Percentiles rank a stretch among this genome's conserved stretches.
Evolutionary conservation across 345 rosid species (phyloP).

Genomic region (Brassica carinata): DNA sequence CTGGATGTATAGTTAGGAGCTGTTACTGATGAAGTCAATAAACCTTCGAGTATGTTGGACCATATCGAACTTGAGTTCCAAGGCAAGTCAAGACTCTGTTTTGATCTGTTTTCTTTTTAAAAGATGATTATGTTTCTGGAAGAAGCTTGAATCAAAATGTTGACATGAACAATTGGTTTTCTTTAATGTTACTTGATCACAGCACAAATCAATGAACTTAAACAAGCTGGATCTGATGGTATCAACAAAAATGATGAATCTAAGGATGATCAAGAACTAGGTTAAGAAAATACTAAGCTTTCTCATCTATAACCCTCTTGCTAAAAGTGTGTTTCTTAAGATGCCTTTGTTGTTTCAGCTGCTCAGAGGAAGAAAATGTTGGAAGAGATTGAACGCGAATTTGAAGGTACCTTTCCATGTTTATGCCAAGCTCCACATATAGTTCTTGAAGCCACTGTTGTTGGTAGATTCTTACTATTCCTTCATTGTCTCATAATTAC

Average conservation of each 20-base stretch:
- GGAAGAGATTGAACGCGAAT: constrained; percentile 37
- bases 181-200: constrained; percentile 7
- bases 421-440: constrained; percentile 7
- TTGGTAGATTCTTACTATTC: constrained; percentile 23
- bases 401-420: constrained; percentile 29
- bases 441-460: background rate
- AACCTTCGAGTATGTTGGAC: constrained; percentile 36
- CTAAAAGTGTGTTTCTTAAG: background rate
- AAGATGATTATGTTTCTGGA: background rate
- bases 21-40: constrained; percentile 38
- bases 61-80: constrained; percentile 35
- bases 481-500: constrained; percentile 1
- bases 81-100: constrained; percentile 30
- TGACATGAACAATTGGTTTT: background rate
- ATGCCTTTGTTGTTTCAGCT: constrained; percentile 29
- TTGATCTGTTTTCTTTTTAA: background rate
- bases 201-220: constrained; percentile 32
- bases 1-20: constrained; percentile 33
- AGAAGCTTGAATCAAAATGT: constrained; percentile 4
- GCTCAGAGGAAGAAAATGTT: constrained; percentile 26
- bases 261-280: constrained; percentile 22
- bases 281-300: background rate
- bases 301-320: background rate
- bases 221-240: constrained; percentile 32
- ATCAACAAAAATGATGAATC: constrained; percentile 30